phyloP scores from a whole-genome alignment of 2,329 filamentous ascomycete genomes.

The Colletotrichum sp. region DNA sequence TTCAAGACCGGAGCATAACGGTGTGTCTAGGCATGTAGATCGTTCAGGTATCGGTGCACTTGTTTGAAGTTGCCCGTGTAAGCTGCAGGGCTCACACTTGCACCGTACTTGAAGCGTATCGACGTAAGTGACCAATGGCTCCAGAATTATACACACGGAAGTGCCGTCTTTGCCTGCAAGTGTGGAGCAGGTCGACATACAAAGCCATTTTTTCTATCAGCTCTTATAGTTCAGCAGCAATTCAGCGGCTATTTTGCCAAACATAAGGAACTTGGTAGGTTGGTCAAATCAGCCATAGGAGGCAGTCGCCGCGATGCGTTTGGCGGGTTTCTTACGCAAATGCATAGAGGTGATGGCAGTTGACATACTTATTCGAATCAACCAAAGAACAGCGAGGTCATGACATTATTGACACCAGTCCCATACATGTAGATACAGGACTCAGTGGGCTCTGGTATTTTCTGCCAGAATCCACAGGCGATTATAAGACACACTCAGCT shows the following conservation, averaged over 20 bases:
- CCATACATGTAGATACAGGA: background rate
- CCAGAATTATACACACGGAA: background rate
- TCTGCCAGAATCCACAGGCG: background rate
- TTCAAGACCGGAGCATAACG: background rate
- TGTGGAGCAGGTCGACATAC: background rate
- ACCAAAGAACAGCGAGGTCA: background rate
- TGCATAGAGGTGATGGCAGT: background rate
- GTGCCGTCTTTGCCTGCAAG: background rate
- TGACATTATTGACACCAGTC: no score
- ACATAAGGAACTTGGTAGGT: background rate
- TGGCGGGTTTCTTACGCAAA: background rate
- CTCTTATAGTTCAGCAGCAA: background rate
- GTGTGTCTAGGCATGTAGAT: background rate
- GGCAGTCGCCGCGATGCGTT: background rate
- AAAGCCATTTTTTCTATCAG: background rate
- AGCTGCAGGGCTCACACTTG: background rate
- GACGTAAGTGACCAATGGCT: background rate
- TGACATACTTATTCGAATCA: background rate
- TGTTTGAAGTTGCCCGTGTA: background rate
- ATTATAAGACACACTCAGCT: background rate
- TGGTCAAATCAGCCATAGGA: background rate
- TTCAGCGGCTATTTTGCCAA: background rate
- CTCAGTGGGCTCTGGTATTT: background rate
- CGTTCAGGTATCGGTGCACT: background rate
- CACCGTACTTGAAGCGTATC: background rate